These are phyloP conservation scores for Mitosporidium daphniae DNA, from an alignment of 371 early-diverging fungal genomes.

Conservation along the genomic window DNA sequence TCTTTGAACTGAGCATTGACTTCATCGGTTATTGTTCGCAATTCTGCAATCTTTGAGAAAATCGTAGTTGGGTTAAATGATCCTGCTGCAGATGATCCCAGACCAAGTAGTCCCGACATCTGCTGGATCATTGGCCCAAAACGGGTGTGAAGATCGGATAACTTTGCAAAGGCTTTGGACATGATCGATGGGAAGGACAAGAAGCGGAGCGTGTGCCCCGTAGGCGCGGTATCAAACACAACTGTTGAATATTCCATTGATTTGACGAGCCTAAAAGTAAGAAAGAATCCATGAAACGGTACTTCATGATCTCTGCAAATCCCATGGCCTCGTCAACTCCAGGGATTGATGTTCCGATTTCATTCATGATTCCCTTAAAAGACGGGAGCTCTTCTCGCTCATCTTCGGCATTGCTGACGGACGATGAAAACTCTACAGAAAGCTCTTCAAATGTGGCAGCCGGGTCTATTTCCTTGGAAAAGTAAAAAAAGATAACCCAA, in stretches of 20 bases:
- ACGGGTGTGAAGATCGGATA: conserved; percentile 45
- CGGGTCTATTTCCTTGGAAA: conserved; percentile 65
- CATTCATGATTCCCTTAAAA: conserved; percentile 2
- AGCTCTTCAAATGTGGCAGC: conserved; percentile 29
- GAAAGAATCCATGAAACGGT: conserved; percentile 2
- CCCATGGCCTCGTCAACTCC: conserved; percentile 87
- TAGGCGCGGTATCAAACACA: conserved; percentile 92
- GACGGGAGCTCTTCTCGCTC: neutral
- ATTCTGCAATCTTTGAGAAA: conserved; percentile 57
- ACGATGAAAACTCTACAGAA: neutral
- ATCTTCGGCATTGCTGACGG: conserved; percentile 7
- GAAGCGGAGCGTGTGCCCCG: conserved; percentile 92
- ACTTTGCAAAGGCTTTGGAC: conserved; percentile 72
- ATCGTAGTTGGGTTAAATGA: conserved; percentile 9
- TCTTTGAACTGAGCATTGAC: conserved; percentile 81
- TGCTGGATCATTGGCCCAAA: conserved; percentile 78
- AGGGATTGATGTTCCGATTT: conserved; percentile 2
- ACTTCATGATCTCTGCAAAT: conserved; percentile 93
- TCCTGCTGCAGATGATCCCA: neutral
- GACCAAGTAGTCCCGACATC: conserved; percentile 6
- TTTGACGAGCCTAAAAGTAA: conserved; percentile 30
- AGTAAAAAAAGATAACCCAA: conserved; percentile 4
- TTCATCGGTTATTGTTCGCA: conserved; percentile 62
- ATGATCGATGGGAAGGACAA: conserved; percentile 72
- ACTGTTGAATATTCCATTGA: conserved; percentile 84